phyloP scores from a whole-genome alignment of 441 rosid genomes.

The Eruca vesicaria region DNA sequence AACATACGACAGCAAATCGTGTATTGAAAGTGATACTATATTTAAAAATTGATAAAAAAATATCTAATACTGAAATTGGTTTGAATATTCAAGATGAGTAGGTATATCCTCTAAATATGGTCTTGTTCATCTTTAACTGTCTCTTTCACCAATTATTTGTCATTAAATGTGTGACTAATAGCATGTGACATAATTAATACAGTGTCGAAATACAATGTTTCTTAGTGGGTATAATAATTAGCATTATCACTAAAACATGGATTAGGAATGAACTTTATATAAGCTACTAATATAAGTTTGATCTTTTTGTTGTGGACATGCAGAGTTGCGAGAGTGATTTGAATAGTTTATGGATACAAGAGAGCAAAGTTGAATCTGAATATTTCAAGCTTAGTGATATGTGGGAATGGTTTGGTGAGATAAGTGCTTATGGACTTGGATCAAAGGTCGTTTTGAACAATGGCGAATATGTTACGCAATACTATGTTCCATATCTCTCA shows the following conservation, averaged over 20 bases:
- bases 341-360: constrained; percentile 58
- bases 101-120: constrained; percentile 18
- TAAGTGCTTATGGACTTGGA: constrained; percentile 73
- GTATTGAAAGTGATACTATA: neutral
- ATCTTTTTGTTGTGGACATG: neutral
- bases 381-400: constrained; percentile 60
- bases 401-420: constrained; percentile 65
- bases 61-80: neutral
- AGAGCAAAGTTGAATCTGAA: constrained; percentile 43
- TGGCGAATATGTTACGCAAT: constrained; percentile 50
- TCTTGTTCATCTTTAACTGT: constrained; percentile 4
- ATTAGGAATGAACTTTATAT: neutral
- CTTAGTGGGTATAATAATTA: neutral
- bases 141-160: constrained; percentile 7
- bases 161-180: neutral
- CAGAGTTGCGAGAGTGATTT: constrained; percentile 42
- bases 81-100: constrained; percentile 9
- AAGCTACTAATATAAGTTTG: neutral
- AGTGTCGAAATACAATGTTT: neutral
- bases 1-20: neutral
- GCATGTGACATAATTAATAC: neutral
- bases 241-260: constrained; percentile 7
- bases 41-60: neutral
- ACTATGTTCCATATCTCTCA: constrained; percentile 68
- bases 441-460: constrained; percentile 33